Percentiles rank a stretch among this genome's conserved stretches.
These are phyloP conservation scores for Calocera cornea DNA, from an alignment of 768 basidiomycete species.

Conservation along the genomic window DNA sequence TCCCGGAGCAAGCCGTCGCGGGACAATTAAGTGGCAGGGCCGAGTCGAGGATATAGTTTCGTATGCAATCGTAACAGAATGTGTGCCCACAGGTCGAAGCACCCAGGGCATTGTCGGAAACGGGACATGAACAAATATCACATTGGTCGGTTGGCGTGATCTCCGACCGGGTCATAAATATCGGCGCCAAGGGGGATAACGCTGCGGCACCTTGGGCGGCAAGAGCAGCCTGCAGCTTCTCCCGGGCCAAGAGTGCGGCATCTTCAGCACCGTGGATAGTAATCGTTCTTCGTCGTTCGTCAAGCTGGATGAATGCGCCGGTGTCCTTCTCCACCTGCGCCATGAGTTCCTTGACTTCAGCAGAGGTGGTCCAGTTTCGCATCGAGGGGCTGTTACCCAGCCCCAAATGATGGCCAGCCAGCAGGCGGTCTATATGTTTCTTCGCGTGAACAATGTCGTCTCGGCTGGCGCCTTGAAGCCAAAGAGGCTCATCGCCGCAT, in stretches of 20 bases:
- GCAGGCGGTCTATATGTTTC: conserved; percentile 43
- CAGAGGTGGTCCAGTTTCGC: conserved; percentile 36
- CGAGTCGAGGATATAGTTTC: neutral
- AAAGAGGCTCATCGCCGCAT: conserved; percentile 25
- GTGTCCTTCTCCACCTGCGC: conserved; percentile 29
- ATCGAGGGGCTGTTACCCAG: conserved; percentile 14
- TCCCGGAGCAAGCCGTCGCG: neutral
- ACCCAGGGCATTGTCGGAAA: neutral
- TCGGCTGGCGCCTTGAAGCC: conserved; percentile 37
- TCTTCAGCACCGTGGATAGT: conserved; percentile 41
- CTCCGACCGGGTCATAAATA: conserved; percentile 1
- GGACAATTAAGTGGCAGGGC: conserved; percentile 4
- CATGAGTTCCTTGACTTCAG: conserved; percentile 36
- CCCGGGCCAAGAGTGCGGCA: neutral
- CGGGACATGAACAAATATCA: neutral
- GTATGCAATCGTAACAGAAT: conserved; percentile 5
- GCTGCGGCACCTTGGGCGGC: neutral
- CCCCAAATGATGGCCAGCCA: conserved; percentile 46
- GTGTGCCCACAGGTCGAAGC: neutral
- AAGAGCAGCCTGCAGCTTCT: neutral
- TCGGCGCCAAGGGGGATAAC: neutral
- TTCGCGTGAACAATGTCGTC: conserved; percentile 44
- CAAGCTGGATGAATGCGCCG: conserved; percentile 33
- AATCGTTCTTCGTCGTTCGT: conserved; percentile 28
- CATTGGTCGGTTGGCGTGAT: neutral